These are phyloP conservation scores for Vaccinium corymbosum DNA, from an alignment of 148 eudicot species.

Conservation along the genomic window DNA sequence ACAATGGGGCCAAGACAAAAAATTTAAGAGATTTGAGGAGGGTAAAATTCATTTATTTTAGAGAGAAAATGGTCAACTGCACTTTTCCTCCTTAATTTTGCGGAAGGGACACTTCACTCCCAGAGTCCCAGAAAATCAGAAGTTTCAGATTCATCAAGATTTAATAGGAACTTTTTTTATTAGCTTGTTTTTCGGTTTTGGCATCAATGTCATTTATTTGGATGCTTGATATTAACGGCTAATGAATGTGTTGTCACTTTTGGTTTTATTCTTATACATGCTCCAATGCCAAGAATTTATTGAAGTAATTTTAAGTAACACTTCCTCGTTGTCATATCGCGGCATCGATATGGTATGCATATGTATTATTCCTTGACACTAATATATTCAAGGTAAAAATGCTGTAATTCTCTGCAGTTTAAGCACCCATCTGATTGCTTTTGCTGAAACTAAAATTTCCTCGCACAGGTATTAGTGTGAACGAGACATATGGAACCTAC, in stretches of 20 bases:
- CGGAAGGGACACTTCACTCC: not conserved
- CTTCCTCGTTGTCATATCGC: no score
- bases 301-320: no score
- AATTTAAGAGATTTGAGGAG: not conserved
- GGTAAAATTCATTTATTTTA: not conserved
- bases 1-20: not conserved
- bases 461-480: constrained; percentile 58
- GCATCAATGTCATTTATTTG: no score
- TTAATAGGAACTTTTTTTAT: not conserved
- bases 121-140: not conserved
- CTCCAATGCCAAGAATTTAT: no score
- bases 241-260: no score
- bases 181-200: no score
- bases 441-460: not conserved
- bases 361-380: no score
- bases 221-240: no score
- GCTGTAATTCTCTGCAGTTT: not conserved
- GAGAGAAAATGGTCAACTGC: not conserved
- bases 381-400: no score
- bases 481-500: constrained; percentile 58
- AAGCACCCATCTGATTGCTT: not conserved
- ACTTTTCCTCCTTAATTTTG: not conserved
- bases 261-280: no score
- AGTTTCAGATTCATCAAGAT: not conserved
- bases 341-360: no score